Base-by-base conservation (phyloP, 306 rosid species). In the Lupinus albus region DNA sequence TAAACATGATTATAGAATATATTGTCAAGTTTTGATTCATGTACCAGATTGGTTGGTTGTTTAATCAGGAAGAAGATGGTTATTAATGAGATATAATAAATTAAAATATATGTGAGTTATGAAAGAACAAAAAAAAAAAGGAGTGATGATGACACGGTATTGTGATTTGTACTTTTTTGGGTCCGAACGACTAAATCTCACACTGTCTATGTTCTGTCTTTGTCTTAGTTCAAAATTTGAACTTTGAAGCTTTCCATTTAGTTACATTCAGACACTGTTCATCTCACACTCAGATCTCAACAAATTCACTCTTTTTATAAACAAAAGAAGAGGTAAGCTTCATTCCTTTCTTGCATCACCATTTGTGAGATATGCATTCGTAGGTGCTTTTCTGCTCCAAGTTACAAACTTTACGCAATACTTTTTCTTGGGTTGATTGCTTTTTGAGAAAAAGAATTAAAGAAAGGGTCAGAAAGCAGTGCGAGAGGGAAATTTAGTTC, bases 181-280 rank as follows among this genome's bases (percentile, higher is more conserved):
- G 82, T 78, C 38, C 5, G 8, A 88, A 77, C 84, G 89, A 87
- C 85, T 25, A 0, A 17, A 81, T 76, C 85, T 20, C 54, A 64
- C 49, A 73, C 41, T 55, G 14, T 71, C 49, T 71, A 13, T 0
- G 12, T 64, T 72, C 36, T 59, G 48, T 78, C 72, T 49, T 3
- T 50, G 30, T 25, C 4, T 20, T 20, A 20, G 25, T 25, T 25
- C 30, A 25, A 2, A 33, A 5, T 33, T 33, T 33, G 38, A 33
- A 33, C 38, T 6, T 33, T 25, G 30, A 25, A 25, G 30, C 30
- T 2, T 33, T 33, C 6, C 8, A 1, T 33, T 51, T 15, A 33
- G 1, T 47, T 62, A 18, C n/a, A n/a, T n/a, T n/a, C n/a, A n/a
- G n/a, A n/a, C n/a, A n/a, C n/a, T 73, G 46, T n/a, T 4, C 13